phyloP scores from a whole-genome alignment of 352 stramenopile species.

The Globisporangium spiculum region DNA sequence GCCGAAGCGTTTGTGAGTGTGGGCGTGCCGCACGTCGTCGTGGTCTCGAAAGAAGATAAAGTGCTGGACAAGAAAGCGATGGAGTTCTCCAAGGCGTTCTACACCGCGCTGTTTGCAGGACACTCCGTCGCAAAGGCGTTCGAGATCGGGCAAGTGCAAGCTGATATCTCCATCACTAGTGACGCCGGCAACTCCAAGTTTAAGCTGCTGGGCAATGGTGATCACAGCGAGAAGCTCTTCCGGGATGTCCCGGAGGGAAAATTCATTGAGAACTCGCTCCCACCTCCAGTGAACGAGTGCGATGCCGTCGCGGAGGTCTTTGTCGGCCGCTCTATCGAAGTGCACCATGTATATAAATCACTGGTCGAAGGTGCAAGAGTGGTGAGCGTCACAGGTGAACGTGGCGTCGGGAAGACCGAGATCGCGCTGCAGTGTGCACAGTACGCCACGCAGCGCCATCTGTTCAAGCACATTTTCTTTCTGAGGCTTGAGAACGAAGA shows the following conservation, averaged over 20 bases:
- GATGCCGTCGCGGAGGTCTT: conserved; percentile 74
- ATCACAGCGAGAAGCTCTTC: conserved; percentile 81
- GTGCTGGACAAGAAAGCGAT: conserved; percentile 86
- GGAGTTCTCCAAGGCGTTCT: conserved; percentile 88
- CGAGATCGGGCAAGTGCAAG: conserved; percentile 80
- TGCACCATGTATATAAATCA: conserved; percentile 75
- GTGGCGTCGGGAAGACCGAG: conserved; percentile 80
- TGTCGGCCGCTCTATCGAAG: conserved; percentile 73
- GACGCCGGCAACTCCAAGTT: conserved; percentile 58
- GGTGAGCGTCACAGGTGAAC: conserved; percentile 68
- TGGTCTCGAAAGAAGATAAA: conserved; percentile 83
- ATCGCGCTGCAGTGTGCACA: conserved; percentile 72
- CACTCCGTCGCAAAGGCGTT: conserved; percentile 79
- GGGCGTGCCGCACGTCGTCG: conserved; percentile 89
- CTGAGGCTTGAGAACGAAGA: conserved; percentile 41
- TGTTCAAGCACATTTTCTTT: conserved; percentile 79
- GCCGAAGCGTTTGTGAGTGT: conserved; percentile 87
- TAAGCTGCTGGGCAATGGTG: conserved; percentile 72
- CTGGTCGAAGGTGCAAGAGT: conserved; percentile 74
- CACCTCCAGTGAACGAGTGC: conserved; percentile 61
- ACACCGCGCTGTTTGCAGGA: conserved; percentile 79
- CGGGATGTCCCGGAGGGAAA: conserved; percentile 40
- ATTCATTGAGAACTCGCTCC: conserved; percentile 65
- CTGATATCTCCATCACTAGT: conserved; percentile 58
- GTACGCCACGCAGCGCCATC: conserved; percentile 66